phyloP scores from a whole-genome alignment of 192 early-diverging fungal genomes.

The Umbelopsis sp. region DNA sequence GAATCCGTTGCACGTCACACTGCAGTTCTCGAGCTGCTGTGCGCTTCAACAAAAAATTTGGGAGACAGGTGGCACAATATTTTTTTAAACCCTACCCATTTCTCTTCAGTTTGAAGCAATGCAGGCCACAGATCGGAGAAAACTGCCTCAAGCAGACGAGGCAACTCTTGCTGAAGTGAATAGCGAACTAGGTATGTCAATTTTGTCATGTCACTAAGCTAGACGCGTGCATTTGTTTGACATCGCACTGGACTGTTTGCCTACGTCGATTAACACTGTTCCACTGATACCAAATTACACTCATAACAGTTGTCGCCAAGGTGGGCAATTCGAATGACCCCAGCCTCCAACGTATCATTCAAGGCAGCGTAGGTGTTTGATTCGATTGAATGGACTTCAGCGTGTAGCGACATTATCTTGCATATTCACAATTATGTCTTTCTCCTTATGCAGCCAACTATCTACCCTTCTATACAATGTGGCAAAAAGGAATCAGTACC shows the following conservation, averaged over 20 bases:
- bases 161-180: conserved; percentile 7
- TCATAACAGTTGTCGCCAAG: not conserved
- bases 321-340: not conserved
- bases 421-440: not conserved
- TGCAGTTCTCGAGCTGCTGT: not conserved
- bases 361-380: not conserved
- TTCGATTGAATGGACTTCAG: not conserved
- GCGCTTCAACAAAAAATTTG: not conserved
- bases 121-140: not conserved
- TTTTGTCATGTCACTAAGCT: not conserved
- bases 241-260: not conserved
- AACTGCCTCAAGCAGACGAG: not conserved
- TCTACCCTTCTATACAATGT: conserved; percentile 9
- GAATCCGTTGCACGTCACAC: conserved; percentile 5
- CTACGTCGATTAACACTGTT: not conserved
- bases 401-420: not conserved
- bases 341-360: not conserved
- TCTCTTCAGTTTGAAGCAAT: not conserved
- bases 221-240: not conserved
- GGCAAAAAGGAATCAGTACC: not conserved
- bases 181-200: not conserved
- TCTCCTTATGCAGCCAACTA: not conserved
- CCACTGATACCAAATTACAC: not conserved
- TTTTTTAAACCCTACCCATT: not conserved
- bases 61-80: not conserved